Evolutionary conservation across 1,139 yeast species (phyloP), one percentile per base, ranked within the genome.

Genomic region (Debaryomyces sp.): DNA sequence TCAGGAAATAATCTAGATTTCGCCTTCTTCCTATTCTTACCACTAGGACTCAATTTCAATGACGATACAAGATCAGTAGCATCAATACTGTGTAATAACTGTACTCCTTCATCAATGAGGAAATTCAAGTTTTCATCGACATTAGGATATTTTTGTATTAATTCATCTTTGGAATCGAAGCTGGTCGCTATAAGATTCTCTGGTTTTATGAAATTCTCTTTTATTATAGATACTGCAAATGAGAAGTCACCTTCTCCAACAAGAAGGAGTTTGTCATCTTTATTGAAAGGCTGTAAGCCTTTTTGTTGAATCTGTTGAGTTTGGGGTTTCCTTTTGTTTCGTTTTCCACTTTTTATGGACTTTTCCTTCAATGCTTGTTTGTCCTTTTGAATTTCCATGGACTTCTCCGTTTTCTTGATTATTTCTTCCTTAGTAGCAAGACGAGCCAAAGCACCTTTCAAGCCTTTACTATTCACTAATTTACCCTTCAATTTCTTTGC

Each of bases 161-260:
- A 60, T 46, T 81, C 85, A 2, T 75, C 80, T 5, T 70, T 61
- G 2, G 88, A 71, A 66, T 94, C 99, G 58, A 69, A 85, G 50
- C 91, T 80, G 0, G 98, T 89, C 1, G 95, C 89, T 4, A 87
- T 74, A 34, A 91, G 60, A 45, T 81, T 80, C 12, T 71, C 73
- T 0, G 87, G 82, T 18, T 62, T 53, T 1, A 83, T 74, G 42
- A 75, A 75, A 5, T 73, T 75, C 44, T 80, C 73, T 46, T 75
- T 71, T 6, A 91, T 64, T 9, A 89, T 69, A 15, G 94, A 79
- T 43, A 73, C 68, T 0, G 97, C 88, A 70, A 81, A 94, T 2
- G 97, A 86, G 61, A 91, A 90, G 63, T 94, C 98, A 2, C 97
- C 96, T 61, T 92, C 99, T 12, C 99, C 99, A 1, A 92, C 79